Evolutionary conservation across 768 basidiomycete species (phyloP), one percentile per base, ranked within the genome.

Genomic region (Russula dissimulans): DNA sequence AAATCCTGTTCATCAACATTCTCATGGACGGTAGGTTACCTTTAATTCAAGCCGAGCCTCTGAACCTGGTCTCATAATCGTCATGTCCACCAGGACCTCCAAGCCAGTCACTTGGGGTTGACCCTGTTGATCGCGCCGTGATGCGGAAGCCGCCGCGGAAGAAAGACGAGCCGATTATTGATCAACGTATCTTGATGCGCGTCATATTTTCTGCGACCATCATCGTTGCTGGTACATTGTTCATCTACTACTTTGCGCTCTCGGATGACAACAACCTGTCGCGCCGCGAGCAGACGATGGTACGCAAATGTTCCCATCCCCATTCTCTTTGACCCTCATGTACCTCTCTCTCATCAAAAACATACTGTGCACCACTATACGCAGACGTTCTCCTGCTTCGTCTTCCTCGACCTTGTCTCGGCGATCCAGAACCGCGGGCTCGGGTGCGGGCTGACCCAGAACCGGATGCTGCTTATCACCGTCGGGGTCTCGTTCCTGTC

Each of bases 1-100:
- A 98, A 72, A 98, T 98, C 67, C 75, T 98, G n/a, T 98, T 97
- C 71, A 97, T 97, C 69, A 97, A 98, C 74, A 97, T 97, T 70
- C 81, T 98, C 50, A 98, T 98, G 95, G 95, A 98, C 65, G 94
- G 93, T 87, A 58, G 38, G 60, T 31, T 79, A 72, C 39, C 57
- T 38, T 62, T 7, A 38, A 43, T 17, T 39, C 22, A 14, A 26
- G 22, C 22, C 22, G 11, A 31, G 10, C 34, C 11, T 32, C n/a
- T 3, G 22, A 26, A 1, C 22, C 5, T 8, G 15, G 5, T 2
- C n/a, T 1, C 42, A 34, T 54, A 5, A 39, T 41, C 4, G 34
- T 58, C 61, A 57, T 60, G 18, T 17, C 48, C 64, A 58, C 45
- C 69, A 93, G 91, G 92, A 9, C 94, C 94, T 10, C 94, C 94